Percentiles rank a stretch among this genome's conserved stretches.
Conservation (phyloP, 768 basidiomycete species). For the Suillus spraguei region DNA sequence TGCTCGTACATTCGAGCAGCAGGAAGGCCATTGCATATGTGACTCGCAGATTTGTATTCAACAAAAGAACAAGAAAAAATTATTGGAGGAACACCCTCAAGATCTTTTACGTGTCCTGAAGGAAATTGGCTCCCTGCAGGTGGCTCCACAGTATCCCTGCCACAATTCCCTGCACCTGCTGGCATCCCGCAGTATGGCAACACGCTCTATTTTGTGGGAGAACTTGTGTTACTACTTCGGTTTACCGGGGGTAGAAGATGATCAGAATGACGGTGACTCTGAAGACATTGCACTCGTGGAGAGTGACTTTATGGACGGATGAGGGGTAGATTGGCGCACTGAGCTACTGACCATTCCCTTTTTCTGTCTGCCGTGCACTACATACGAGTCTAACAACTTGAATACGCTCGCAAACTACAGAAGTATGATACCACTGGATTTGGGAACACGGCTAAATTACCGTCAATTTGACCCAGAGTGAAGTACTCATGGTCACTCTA, state of each 20-base stretch:
- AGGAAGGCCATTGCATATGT: not conserved
- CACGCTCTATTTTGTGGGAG: constrained; percentile 3
- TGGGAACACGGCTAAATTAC: not conserved
- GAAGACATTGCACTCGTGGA: constrained; percentile 6
- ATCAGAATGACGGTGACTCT: constrained; percentile 3
- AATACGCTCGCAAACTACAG: not conserved
- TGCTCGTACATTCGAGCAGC: not conserved
- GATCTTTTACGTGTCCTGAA: constrained; percentile 1
- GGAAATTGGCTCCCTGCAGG: not conserved
- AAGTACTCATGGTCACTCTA: too few relatives aligned
- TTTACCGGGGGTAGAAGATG: constrained; percentile 1
- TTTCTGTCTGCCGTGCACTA: not conserved
- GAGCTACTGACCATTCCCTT: not conserved
- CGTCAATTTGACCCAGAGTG: not conserved
- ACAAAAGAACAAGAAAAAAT: not conserved
- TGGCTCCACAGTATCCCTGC: not conserved
- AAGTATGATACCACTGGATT: not conserved
- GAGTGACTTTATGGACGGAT: not conserved
- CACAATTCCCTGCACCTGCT: not conserved
- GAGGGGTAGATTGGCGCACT: not conserved
- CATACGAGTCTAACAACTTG: not conserved
- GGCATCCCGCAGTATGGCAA: not conserved
- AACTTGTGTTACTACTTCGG: not conserved
- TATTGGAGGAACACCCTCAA: constrained; percentile 3
- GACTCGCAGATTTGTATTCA: not conserved